Evolutionary conservation across 306 rosid genomes (phyloP).

Genomic region (Pueraria montana): DNA sequence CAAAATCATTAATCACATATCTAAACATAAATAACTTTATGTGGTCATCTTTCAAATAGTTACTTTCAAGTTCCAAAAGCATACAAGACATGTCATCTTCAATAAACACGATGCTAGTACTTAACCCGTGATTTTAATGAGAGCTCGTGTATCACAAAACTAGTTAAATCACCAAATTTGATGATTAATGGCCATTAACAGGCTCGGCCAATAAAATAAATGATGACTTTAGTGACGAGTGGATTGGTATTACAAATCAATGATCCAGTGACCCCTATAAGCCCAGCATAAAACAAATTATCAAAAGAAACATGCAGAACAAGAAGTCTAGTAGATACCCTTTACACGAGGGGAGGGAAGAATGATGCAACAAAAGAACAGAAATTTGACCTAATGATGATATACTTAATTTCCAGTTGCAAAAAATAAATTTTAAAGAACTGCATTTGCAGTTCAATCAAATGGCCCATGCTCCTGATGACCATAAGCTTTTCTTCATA

Average conservation of each 20-base stretch:
- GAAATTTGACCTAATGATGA: neutral
- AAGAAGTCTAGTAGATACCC: neutral
- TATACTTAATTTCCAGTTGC: neutral
- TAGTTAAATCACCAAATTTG: neutral
- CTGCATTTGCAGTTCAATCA: neutral
- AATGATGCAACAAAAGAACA: neutral
- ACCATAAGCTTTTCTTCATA: neutral
- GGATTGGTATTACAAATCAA: neutral
- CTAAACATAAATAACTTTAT: neutral
- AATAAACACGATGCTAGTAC: neutral
- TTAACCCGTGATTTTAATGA: constrained; percentile 17
- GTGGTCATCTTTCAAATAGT: constrained; percentile 32
- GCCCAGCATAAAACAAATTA: neutral
- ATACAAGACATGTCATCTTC: constrained; percentile 24
- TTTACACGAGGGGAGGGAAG: neutral
- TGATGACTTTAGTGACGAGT: neutral
- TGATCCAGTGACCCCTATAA: neutral
- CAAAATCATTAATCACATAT: constrained; percentile 7
- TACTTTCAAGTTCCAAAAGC: constrained; percentile 14
- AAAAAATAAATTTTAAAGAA: neutral
- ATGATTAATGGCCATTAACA: neutral
- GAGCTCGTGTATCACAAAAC: neutral
- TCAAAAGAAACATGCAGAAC: neutral
- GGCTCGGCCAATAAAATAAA: constrained; percentile 7
- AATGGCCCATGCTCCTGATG: neutral